These are phyloP conservation scores for Hyaloscypha bicolor DNA, from an alignment of 495 filamentous ascomycete genomes.

Conservation along the genomic window DNA sequence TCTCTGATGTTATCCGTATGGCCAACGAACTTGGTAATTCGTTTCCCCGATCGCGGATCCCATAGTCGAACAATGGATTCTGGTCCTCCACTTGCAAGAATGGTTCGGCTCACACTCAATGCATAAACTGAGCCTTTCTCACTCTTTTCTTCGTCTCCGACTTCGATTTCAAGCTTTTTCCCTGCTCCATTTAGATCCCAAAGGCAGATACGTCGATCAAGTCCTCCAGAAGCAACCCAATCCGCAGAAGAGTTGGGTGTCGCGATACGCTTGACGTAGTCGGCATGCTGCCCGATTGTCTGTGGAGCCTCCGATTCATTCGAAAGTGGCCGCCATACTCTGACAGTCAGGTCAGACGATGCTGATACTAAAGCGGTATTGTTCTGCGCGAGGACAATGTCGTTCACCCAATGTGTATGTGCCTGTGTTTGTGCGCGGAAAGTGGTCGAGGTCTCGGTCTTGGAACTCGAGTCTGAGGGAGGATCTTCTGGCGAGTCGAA, in stretches of 20 bases:
- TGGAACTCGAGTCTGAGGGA: conserved; percentile 32
- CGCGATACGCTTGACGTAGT: conserved; percentile 95
- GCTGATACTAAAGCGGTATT: conserved; percentile 88
- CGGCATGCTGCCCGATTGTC: conserved; percentile 88
- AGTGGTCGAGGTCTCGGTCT: conserved; percentile 54
- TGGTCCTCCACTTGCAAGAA: conserved; percentile 90
- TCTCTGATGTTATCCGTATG: conserved; percentile 95
- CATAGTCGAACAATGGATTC: conserved; percentile 92
- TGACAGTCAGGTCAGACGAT: conserved; percentile 93
- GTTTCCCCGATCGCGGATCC: conserved; percentile 87
- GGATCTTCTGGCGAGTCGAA: conserved; percentile 40
- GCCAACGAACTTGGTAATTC: conserved; percentile 95
- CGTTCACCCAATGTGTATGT: conserved; percentile 98
- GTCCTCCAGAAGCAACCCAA: conserved; percentile 96
- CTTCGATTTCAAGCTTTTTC: conserved; percentile 81
- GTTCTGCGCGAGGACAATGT: conserved; percentile 82
- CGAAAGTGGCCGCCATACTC: conserved; percentile 89
- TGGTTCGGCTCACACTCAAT: conserved; percentile 57
- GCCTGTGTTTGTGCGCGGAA: conserved; percentile 93
- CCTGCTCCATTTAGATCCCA: conserved; percentile 93
- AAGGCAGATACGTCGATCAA: conserved; percentile 87
- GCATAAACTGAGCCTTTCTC: conserved; percentile 97
- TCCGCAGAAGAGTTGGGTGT: conserved; percentile 67
- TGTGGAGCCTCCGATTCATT: conserved; percentile 66
- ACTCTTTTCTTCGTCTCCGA: conserved; percentile 73